Evolutionary conservation across 1,284 basidiomycete species (phyloP), one percentile per base, ranked within the genome.

Genomic region (Irpex sp.): DNA sequence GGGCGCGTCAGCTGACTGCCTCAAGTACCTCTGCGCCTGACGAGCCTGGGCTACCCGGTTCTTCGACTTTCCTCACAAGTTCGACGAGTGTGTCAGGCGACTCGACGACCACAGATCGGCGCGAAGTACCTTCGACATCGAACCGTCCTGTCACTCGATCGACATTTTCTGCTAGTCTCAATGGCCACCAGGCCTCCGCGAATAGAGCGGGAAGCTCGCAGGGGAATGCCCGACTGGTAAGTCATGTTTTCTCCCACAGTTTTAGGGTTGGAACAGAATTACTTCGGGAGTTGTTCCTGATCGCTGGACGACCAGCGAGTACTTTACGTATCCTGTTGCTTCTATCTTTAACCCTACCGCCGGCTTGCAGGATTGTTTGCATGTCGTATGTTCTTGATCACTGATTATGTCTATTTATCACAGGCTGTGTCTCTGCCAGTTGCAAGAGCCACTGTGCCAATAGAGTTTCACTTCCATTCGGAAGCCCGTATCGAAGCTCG

Each of bases 391-490:
- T 15, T 43, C 8, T 43, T 15, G 17, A 21, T 50, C 13, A 21
- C 49, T 50, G 19, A 50, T 21, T 50, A 8, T 50, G 17, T 51
- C n/a, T 31, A 53, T 54, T 56, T 21, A 36, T 62, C 66, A 62
- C 64, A 75, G 74, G 68, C 63, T 53, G 66, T 66, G 64, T 68
- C 70, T 67, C 69, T 70, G 64, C 70, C 60, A 21, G 33, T 51
- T 15, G 26, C 68, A 53, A 69, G 73, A 68, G 70, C 75, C 68
- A 86, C 83, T 60, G 78, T 76, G 67, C 79, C 83, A 61, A 73
- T 77, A 47, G 81, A 75, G 66, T 85, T 85, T 74, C 79, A 77
- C 59, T 85, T 87, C 67, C 76, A 77, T 26, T 70, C 78, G 2
- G 81, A 81, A 15, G 75, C 76, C 51, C 78, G 82, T 56, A 66